phyloP scores from a whole-genome alignment of 345 rosid genomes.

The Pistacia integerrima region DNA sequence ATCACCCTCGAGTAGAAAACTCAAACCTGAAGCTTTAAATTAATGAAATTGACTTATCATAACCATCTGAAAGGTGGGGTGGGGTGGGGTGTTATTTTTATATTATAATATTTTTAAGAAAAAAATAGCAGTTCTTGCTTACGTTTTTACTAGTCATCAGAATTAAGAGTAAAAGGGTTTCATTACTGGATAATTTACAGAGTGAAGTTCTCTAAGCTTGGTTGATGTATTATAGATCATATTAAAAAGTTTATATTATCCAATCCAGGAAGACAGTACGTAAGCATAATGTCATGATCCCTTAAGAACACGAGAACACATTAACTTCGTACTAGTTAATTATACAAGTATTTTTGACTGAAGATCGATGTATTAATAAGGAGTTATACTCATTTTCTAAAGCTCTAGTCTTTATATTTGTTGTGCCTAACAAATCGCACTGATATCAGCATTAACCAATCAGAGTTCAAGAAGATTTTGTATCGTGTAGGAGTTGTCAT shows the following conservation, averaged over 20 bases:
- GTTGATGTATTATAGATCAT: neutral
- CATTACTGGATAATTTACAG: neutral
- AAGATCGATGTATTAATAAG: neutral
- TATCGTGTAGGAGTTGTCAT: too few species aligned
- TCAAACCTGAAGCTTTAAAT: neutral
- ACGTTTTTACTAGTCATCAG: too few species aligned
- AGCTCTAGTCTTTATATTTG: too few species aligned
- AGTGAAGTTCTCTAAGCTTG: neutral
- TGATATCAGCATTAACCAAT: too few species aligned
- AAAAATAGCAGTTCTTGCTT: too few species aligned
- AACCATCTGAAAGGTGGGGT: neutral
- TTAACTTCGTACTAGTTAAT: neutral
- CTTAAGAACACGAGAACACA: neutral
- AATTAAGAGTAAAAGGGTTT: neutral
- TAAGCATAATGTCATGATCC: conserved; percentile 9
- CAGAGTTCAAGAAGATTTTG: too few species aligned
- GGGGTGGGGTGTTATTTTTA: neutral
- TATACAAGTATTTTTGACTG: neutral
- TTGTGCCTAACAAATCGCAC: too few species aligned
- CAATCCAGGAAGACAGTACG: neutral
- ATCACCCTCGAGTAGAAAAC: neutral
- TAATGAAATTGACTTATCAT: neutral
- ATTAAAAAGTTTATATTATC: neutral
- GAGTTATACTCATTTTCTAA: neutral
- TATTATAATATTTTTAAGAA: neutral